Conservation (phyloP, 139 green algal species). For the Volvox africanus region DNA sequence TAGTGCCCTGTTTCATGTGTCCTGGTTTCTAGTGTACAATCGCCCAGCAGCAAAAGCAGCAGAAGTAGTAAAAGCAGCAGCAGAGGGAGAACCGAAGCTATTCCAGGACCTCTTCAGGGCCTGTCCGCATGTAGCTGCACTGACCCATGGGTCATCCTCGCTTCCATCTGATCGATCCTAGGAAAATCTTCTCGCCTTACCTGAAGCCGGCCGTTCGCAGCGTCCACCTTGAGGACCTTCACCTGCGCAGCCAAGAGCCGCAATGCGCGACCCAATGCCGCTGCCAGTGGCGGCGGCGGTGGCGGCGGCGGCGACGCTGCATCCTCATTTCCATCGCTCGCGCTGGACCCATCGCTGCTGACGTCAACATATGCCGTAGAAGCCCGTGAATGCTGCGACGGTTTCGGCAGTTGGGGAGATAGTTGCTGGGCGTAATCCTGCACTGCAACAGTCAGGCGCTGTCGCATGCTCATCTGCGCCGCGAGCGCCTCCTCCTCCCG, state of each 20-base stretch:
- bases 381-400: background rate
- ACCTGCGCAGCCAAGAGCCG: slow-evolving; percentile 69
- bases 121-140: background rate
- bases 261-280: slow-evolving; percentile 4
- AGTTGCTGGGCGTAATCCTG: background rate
- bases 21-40: too few species aligned
- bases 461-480: background rate
- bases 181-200: background rate
- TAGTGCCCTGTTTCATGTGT: too few species aligned
- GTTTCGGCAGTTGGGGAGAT: background rate
- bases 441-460: slow-evolving; percentile 7
- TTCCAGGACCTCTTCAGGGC: too few species aligned
- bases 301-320: background rate
- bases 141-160: background rate
- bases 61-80: background rate
- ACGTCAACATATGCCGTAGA: background rate
- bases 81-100: too few species aligned
- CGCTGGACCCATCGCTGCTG: background rate
- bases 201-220: slow-evolving; percentile 79
- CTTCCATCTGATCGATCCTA: too few species aligned
- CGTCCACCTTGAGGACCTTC: slow-evolving; percentile 83
- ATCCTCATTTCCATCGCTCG: background rate
- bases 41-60: too few species aligned
- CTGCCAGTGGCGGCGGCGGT: slow-evolving; percentile 20
- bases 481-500: slow-evolving; percentile 30